Conservation (phyloP, 129 eudicot genomes). For the Ambrosia trifida region DNA sequence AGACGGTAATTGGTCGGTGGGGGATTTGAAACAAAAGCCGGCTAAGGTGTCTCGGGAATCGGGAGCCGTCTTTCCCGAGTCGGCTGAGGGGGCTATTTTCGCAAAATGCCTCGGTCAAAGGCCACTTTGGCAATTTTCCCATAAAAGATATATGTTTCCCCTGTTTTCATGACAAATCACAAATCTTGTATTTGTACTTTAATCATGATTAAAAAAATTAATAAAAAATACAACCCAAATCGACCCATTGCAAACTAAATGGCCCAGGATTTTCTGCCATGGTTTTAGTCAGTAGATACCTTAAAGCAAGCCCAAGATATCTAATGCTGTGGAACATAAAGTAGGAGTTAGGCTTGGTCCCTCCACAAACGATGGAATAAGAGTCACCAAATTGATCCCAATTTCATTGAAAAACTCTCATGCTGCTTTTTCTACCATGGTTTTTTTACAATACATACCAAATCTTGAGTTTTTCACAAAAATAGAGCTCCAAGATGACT, state of each 20-base stretch:
- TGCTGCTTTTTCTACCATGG: slow-evolving; percentile 82
- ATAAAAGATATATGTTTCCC: slow-evolving; percentile 62
- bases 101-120: too few species aligned
- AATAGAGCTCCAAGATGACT: slow-evolving; percentile 83
- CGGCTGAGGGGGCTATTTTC: too few species aligned
- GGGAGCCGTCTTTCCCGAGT: too few species aligned
- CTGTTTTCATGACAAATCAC: slow-evolving; percentile 29
- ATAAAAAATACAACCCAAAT: not conserved
- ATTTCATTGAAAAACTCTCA: slow-evolving; percentile 81
- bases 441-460: slow-evolving; percentile 84
- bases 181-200: not conserved
- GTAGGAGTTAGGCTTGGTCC: slow-evolving; percentile 87
- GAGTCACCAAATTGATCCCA: slow-evolving; percentile 63
- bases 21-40: too few species aligned
- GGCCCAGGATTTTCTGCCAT: too few species aligned
- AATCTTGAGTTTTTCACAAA: slow-evolving; percentile 58
- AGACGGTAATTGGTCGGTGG: too few species aligned
- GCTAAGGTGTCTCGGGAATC: too few species aligned
- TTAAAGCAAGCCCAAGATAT: slow-evolving; percentile 76
- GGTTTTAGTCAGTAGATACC: slow-evolving; percentile 27
- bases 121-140: too few species aligned
- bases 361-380: slow-evolving; percentile 72
- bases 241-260: not conserved
- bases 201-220: not conserved
- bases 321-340: slow-evolving; percentile 70